phyloP scores from a whole-genome alignment of 805 yeast genomes.

The Cyberlindnera japonica region DNA sequence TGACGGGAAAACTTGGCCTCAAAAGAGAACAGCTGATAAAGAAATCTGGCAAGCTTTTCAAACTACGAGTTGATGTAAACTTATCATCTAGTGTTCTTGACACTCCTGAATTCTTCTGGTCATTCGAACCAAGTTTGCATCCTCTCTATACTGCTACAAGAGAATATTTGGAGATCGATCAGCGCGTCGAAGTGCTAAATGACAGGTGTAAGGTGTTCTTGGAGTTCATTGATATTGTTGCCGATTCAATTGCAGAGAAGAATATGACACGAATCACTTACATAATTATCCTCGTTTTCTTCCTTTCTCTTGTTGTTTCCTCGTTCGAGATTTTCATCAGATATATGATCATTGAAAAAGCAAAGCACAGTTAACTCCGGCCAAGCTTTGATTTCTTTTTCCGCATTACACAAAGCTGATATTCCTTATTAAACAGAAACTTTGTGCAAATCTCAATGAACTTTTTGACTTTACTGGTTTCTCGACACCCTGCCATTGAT shows the following conservation, averaged over 20 bases:
- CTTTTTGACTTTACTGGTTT: neutral
- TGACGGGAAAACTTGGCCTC: constrained; percentile 84
- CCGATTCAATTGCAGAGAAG: constrained; percentile 90
- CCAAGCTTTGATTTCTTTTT: neutral
- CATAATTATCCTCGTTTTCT: constrained; percentile 81
- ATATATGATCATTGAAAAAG: constrained; percentile 41
- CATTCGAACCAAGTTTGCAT: constrained; percentile 89
- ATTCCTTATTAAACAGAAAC: too few species aligned
- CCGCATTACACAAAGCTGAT: neutral
- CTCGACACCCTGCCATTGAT: neutral
- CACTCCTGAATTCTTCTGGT: constrained; percentile 97
- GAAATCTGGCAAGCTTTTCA: constrained; percentile 87
- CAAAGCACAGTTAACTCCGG: constrained; percentile 1
- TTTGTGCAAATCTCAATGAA: too few species aligned
- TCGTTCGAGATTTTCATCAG: constrained; percentile 64
- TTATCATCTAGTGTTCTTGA: constrained; percentile 86
- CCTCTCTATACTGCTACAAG: constrained; percentile 87
- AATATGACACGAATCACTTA: constrained; percentile 90
- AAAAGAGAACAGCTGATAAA: constrained; percentile 79
- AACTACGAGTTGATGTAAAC: constrained; percentile 89
- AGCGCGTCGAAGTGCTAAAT: constrained; percentile 87
- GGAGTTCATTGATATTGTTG: constrained; percentile 88
- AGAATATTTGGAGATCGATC: constrained; percentile 92
- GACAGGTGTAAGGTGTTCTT: constrained; percentile 91
- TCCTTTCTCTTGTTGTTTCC: constrained; percentile 74